Evolutionary conservation across 1,139 yeast species (phyloP), one percentile per base, ranked within the genome.

Genomic region (Kodamaea alishanica): DNA sequence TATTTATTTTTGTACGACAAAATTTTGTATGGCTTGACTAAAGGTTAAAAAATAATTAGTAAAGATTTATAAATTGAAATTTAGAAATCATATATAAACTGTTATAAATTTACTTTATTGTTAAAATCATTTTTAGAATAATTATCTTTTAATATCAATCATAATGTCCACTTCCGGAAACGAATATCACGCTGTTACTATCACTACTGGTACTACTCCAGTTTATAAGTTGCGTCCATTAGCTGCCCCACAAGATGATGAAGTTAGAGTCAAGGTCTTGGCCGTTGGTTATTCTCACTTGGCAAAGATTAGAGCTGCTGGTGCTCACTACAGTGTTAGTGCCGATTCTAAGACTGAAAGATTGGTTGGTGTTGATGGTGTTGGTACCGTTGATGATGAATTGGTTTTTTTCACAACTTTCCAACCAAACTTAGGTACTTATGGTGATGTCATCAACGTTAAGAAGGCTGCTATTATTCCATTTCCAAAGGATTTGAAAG

Each of bases 271-370:
- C 28, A 43, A 45, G 37, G 54, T 49, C 2, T 12, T 49, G 11
- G 56, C 56, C 5, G 45, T 36, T 1, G 58, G 58, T 6, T 47
- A 38, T 38, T 47, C 45, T 30, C 54, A 49, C 40, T 40, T 53
- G 10, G 55, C 49, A 10, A 47, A 43, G 34, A 44, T 33, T 7
- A 40, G 55, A 28, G 58, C 56, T 1, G 32, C 45, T 12, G 55
- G 58, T 10, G 28, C 22, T 2, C 57, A 53, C 33, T 52, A 50
- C 28, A 41, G 49, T 6, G 39, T 30, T 3, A 35, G 27, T 6
- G 28, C 29, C 20, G 28, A 27, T 10, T 24, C 31, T 7, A 7
- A 15, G 15, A 2, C 9, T 6, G 50, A 43, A 8, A 35, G 34
- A 20, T 20, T 30, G 5, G 34, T 48, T 10, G 52, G 52, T 4